A percentile compares a stretch with the other conserved stretches of the same genome.
phyloP scores from a whole-genome alignment of 2,329 filamentous ascomycete species.

The Xylaria sp. region DNA sequence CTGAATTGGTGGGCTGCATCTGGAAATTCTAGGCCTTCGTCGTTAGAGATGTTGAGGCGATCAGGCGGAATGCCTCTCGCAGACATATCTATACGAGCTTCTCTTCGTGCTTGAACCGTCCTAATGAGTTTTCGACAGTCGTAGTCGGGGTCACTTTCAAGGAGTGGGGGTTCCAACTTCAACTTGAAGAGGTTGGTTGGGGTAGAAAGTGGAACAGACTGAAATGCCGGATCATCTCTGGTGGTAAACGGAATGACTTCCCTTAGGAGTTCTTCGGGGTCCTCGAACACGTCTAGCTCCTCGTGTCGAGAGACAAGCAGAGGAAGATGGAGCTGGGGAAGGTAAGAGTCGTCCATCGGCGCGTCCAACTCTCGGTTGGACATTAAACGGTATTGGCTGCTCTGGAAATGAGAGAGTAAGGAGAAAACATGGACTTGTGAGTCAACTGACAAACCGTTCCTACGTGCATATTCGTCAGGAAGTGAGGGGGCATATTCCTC shows the following conservation, averaged over 20 bases:
- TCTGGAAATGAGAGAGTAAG: conserved; percentile 13
- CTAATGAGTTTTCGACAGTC: conserved; percentile 29
- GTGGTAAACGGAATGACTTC: conserved; percentile 12
- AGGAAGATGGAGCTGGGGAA: conserved; percentile 26
- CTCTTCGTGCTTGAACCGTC: conserved; percentile 18
- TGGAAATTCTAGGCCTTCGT: conserved; percentile 33
- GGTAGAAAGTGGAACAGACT: not conserved
- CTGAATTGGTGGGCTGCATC: conserved; percentile 15
- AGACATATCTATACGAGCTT: conserved; percentile 13
- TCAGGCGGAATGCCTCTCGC: conserved; percentile 29
- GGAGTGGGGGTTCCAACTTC: conserved; percentile 33
- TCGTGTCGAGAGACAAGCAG: conserved; percentile 15
- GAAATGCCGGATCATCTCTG: not conserved
- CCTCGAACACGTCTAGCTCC: conserved; percentile 22
- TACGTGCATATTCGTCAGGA: conserved; percentile 32
- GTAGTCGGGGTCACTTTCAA: conserved; percentile 33
- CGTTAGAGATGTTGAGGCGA: conserved; percentile 25
- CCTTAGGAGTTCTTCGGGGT: conserved; percentile 19
- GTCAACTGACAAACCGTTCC: conserved; percentile 30
- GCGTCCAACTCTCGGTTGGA: conserved; percentile 6
- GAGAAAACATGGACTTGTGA: conserved; percentile 25
- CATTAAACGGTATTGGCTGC: conserved; percentile 4
- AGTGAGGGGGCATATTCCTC: conserved; percentile 31
- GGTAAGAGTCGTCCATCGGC: conserved; percentile 17
- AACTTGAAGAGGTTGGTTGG: conserved; percentile 11